These are phyloP conservation scores for Epichloe sibirici DNA, from an alignment of 2,329 filamentous ascomycete genomes.

Conservation along the genomic window DNA sequence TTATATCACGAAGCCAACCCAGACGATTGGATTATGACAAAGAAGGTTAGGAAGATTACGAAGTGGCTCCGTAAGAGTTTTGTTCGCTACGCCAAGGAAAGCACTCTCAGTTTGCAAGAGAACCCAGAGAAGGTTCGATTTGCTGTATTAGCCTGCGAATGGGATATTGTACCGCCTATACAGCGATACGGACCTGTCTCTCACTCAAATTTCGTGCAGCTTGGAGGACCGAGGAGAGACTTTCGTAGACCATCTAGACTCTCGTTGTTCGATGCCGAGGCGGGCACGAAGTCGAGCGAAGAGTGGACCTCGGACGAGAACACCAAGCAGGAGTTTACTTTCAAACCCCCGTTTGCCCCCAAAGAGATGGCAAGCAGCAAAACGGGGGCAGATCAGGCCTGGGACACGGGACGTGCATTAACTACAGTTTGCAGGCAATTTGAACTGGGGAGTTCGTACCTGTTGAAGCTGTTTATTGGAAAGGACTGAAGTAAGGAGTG, in stretches of 20 bases:
- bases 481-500: not conserved
- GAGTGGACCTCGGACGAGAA: not conserved
- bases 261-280: not conserved
- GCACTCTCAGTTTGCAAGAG: constrained; percentile 19
- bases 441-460: not conserved
- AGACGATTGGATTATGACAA: constrained; percentile 23
- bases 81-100: constrained; percentile 23
- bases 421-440: not conserved
- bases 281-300: not conserved
- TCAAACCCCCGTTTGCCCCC: not conserved
- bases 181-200: not conserved
- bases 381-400: not conserved
- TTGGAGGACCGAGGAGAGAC: not conserved
- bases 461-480: not conserved
- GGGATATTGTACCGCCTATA: constrained; percentile 14
- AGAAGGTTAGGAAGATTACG: constrained; percentile 22
- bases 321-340: not conserved
- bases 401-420: not conserved
- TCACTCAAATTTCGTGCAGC: not conserved
- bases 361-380: not conserved
- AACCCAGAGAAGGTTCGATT: constrained; percentile 27
- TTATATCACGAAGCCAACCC: constrained; percentile 23
- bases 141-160: constrained; percentile 29
- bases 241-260: not conserved
- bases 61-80: constrained; percentile 28